Conservation (phyloP, 805 yeast species). For the Candida chilensis region DNA sequence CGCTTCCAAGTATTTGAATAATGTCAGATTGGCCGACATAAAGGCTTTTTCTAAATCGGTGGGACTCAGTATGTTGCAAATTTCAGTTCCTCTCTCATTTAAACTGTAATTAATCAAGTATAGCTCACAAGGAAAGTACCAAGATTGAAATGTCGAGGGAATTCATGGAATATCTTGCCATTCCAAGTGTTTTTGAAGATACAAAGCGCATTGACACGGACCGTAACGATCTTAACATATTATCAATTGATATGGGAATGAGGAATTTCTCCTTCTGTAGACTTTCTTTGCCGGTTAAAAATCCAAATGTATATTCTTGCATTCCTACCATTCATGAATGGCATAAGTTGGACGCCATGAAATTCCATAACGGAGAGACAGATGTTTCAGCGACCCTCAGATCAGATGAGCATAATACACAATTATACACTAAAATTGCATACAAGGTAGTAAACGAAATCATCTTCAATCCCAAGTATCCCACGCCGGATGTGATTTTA, state of each 20-base stretch:
- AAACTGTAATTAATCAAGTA: too few relatives aligned
- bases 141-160: too few relatives aligned
- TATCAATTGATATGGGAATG: slow-evolving; percentile 16
- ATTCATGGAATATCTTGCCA: too few relatives aligned
- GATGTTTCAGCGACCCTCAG: not conserved
- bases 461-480: not conserved
- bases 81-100: too few relatives aligned
- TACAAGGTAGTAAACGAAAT: not conserved
- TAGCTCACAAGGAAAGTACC: too few relatives aligned
- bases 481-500: not conserved
- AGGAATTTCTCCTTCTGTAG: slow-evolving; percentile 16
- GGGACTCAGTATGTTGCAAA: too few relatives aligned
- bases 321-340: not conserved
- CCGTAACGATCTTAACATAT: too few relatives aligned
- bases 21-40: too few relatives aligned
- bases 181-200: too few relatives aligned
- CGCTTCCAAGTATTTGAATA: too few relatives aligned
- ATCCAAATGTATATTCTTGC: not conserved
- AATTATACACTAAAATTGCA: not conserved
- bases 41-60: too few relatives aligned
- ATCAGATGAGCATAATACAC: not conserved
- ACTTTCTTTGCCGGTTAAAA: slow-evolving; percentile 1
- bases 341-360: not conserved
- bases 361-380: not conserved
- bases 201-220: too few relatives aligned